Percentiles rank a stretch among this genome's conserved stretches.
These are phyloP conservation scores for Apiotrichum domesticum DNA, from an alignment of 1,284 basidiomycete species.

Conservation along the genomic window DNA sequence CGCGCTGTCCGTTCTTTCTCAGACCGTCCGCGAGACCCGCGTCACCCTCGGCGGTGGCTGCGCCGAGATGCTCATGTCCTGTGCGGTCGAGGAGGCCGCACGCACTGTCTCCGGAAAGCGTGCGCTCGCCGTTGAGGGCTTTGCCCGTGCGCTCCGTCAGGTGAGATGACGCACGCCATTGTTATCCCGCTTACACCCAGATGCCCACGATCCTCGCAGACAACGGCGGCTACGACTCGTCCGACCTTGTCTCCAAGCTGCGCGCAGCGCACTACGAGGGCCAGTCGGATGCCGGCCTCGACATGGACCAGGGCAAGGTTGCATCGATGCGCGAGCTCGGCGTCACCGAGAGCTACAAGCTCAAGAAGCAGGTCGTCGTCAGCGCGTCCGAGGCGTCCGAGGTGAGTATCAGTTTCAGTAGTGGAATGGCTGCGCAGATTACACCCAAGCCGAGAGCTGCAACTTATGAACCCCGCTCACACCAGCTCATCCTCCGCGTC, in stretches of 20 bases:
- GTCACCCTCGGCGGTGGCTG: conserved; percentile 93
- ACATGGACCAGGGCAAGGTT: conserved; percentile 79
- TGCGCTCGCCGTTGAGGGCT: conserved; percentile 89
- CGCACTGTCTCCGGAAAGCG: conserved; percentile 86
- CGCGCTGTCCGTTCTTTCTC: conserved; percentile 91
- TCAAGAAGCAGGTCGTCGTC: conserved; percentile 90
- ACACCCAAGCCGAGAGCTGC: neutral
- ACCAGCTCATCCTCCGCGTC: conserved; percentile 32
- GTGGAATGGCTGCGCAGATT: too few species aligned
- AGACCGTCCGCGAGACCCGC: conserved; percentile 95
- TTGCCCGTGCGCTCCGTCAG: conserved; percentile 75
- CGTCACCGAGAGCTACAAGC: conserved; percentile 92
- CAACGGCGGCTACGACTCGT: conserved; percentile 95
- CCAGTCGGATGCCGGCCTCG: conserved; percentile 77
- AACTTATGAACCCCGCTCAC: neutral
- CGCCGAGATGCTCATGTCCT: conserved; percentile 96
- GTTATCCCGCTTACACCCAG: conserved; percentile 25
- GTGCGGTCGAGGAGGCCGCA: conserved; percentile 84
- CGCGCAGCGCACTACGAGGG: conserved; percentile 94
- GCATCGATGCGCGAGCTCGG: conserved; percentile 84
- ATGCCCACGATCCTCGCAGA: conserved; percentile 96
- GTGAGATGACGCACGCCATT: conserved; percentile 15
- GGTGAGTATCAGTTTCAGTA: conserved; percentile 53
- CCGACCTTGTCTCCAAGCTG: conserved; percentile 85
- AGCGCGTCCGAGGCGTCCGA: conserved; percentile 95